These are phyloP conservation scores for Geotrichum reessii DNA, from an alignment of 1,139 yeast species.

Conservation along the genomic window DNA sequence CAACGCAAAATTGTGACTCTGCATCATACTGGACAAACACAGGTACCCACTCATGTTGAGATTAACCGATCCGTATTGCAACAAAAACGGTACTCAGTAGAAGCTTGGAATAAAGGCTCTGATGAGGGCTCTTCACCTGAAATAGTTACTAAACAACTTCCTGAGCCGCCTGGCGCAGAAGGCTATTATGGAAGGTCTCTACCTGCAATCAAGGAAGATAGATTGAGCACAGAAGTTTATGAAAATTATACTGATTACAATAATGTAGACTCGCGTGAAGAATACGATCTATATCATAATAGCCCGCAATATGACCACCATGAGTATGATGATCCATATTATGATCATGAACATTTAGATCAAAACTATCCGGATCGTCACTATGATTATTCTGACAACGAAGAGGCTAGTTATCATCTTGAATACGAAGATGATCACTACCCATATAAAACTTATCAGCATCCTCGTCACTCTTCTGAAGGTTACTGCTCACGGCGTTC, in stretches of 20 bases:
- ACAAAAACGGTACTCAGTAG: conserved; percentile 27
- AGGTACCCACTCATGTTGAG: conserved; percentile 22
- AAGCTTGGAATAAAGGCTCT: conserved; percentile 4
- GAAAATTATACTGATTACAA: background rate
- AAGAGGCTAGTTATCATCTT: background rate
- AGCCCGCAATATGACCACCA: background rate
- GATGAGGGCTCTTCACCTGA: background rate
- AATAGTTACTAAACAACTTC: background rate
- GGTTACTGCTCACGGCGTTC: background rate
- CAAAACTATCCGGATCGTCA: background rate
- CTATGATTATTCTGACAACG: background rate
- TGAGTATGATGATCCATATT: background rate
- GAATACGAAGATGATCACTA: background rate
- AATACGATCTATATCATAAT: background rate
- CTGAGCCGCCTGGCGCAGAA: background rate
- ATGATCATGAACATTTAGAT: background rate
- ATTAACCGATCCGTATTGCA: conserved; percentile 32
- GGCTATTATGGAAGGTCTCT: background rate
- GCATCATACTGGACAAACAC: conserved; percentile 19
- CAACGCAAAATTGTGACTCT: conserved; percentile 33
- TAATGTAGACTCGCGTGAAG: background rate
- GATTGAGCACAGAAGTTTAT: background rate
- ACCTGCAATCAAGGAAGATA: background rate
- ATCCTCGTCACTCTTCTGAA: background rate
- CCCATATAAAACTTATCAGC: background rate